These are phyloP conservation scores for Erythrobasidium yunnanense DNA, from an alignment of 768 basidiomycete genomes.

Conservation along the genomic window DNA sequence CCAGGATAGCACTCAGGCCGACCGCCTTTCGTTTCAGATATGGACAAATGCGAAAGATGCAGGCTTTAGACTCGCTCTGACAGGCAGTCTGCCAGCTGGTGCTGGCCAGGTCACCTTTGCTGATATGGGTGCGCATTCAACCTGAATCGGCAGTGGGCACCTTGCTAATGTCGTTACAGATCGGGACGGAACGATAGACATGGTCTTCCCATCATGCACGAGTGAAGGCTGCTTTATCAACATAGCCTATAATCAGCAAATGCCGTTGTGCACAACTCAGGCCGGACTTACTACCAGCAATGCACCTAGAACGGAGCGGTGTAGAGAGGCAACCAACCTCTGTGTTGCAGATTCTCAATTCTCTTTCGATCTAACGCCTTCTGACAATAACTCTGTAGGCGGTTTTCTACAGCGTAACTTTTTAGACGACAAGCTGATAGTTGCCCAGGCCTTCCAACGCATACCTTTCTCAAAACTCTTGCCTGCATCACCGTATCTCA, in stretches of 20 bases:
- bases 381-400: slow-evolving; percentile 50
- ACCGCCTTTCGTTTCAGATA: slow-evolving; percentile 64
- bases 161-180: slow-evolving; percentile 44
- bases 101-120: slow-evolving; percentile 69
- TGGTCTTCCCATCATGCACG: slow-evolving; percentile 77
- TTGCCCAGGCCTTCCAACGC: slow-evolving; percentile 53
- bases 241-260: slow-evolving; percentile 85
- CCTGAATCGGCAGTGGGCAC: background rate
- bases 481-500: slow-evolving; percentile 47
- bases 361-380: slow-evolving; percentile 54
- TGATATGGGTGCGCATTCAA: slow-evolving; percentile 59
- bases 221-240: slow-evolving; percentile 67
- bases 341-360: slow-evolving; percentile 73
- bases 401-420: background rate
- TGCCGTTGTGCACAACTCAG: slow-evolving; percentile 54
- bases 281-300: slow-evolving; percentile 31
- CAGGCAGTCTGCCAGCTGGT: slow-evolving; percentile 61
- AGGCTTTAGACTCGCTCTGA: slow-evolving; percentile 60
- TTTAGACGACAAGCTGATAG: slow-evolving; percentile 9
- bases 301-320: slow-evolving; percentile 51
- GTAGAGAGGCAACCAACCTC: slow-evolving; percentile 66
- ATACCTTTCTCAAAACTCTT: slow-evolving; percentile 58
- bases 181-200: slow-evolving; percentile 90
- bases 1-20: slow-evolving; percentile 49
- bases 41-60: slow-evolving; percentile 76